phyloP scores from a whole-genome alignment of 83 land plant species.

The Picea abies region DNA sequence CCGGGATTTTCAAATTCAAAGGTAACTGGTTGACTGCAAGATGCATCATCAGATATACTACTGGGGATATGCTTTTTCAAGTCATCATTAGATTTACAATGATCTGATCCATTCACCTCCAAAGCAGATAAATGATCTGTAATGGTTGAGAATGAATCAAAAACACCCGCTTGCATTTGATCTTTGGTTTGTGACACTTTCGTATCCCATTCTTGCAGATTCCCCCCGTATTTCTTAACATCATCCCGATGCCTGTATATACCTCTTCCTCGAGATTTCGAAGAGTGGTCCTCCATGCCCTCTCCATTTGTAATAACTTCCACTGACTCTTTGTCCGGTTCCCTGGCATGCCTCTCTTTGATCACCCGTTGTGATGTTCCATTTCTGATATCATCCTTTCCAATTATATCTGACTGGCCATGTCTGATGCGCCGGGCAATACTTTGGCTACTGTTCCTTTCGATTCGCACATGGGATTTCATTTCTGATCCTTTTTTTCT shows the following conservation, averaged over 20 bases:
- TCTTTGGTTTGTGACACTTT: not conserved
- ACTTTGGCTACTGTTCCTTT: slow-evolving; percentile 1
- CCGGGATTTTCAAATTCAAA: not conserved
- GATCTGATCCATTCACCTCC: not conserved
- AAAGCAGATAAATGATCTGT: slow-evolving; percentile 11
- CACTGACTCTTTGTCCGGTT: not conserved
- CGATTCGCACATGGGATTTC: not conserved
- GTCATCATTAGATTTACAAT: not conserved
- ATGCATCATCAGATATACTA: not conserved
- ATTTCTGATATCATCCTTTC: not conserved
- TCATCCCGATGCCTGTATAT: not conserved
- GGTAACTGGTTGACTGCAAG: slow-evolving; percentile 2
- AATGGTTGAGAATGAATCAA: slow-evolving; percentile 12
- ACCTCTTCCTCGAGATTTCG: not conserved
- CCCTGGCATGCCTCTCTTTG: not conserved
- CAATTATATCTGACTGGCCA: not conserved
- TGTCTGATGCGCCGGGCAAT: not conserved
- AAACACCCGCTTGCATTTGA: not conserved
- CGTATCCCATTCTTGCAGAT: slow-evolving; percentile 3
- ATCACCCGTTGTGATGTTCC: not conserved
- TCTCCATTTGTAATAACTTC: not conserved
- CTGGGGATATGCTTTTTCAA: not conserved
- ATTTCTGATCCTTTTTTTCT: not conserved
- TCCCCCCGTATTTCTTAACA: not conserved
- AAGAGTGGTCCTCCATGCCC: too few relatives aligned